Evolutionary conservation across 352 stramenopile species (phyloP).

Genomic region (Pelagophyceae sp.): DNA sequence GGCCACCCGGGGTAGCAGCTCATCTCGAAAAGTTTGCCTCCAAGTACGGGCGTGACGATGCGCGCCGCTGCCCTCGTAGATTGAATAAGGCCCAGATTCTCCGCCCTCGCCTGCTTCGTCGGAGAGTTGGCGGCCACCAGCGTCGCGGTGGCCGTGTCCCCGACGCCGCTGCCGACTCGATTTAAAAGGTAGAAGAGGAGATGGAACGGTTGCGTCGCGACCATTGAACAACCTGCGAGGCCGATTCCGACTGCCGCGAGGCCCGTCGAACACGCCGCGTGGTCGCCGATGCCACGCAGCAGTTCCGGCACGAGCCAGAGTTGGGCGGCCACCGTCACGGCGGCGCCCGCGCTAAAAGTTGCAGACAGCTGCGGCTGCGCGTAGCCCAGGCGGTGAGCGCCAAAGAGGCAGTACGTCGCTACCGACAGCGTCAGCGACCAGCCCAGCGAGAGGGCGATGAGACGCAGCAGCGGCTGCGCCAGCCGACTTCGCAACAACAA

Average conservation of each 20-base stretch:
- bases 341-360: conserved; percentile 26
- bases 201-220: conserved; percentile 29
- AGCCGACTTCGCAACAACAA: not conserved
- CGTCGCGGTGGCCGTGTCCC: conserved; percentile 32
- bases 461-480: conserved; percentile 24
- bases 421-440: conserved; percentile 29
- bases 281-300: conserved; percentile 3
- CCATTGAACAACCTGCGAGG: conserved; percentile 23
- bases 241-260: conserved; percentile 15
- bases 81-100: conserved; percentile 28
- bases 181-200: conserved; percentile 29
- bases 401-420: conserved; percentile 31
- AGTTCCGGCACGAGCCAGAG: conserved; percentile 26
- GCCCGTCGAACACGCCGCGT: conserved; percentile 20
- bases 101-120: conserved; percentile 18
- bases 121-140: conserved; percentile 27
- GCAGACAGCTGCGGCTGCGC: conserved; percentile 25
- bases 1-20: no score
- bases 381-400: conserved; percentile 28
- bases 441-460: conserved; percentile 29
- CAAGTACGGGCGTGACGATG: conserved; percentile 31
- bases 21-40: not conserved
- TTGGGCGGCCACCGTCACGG: conserved; percentile 27
- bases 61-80: conserved; percentile 30
- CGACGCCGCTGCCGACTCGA: conserved; percentile 23